Conservation (phyloP, 305 asterid species). For the Lippia alba region DNA sequence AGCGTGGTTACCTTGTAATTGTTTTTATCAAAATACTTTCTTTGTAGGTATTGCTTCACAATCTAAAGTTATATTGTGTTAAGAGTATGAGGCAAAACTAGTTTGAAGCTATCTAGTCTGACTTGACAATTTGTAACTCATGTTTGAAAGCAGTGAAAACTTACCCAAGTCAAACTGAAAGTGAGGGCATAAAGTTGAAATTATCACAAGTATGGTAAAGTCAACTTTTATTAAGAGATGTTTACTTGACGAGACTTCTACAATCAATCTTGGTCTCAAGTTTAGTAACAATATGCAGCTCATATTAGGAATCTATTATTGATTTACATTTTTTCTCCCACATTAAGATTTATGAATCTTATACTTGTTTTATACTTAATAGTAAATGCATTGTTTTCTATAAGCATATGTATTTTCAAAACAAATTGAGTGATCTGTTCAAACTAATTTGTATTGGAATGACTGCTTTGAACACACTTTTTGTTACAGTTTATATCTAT, state of each 20-base stretch:
- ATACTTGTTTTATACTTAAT: not conserved
- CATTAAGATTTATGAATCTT: not conserved
- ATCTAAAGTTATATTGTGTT: not conserved
- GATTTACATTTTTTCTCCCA: not conserved
- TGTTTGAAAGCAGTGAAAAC: not conserved
- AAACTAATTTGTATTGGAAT: slow-evolving; percentile 12
- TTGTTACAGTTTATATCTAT: not conserved
- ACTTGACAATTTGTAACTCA: not conserved
- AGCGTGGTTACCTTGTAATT: not conserved
- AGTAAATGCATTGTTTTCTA: not conserved
- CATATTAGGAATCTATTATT: not conserved
- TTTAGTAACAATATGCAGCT: too few species aligned
- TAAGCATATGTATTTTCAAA: not conserved
- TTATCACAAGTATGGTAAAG: not conserved
- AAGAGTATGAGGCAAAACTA: not conserved
- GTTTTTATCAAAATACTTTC: not conserved
- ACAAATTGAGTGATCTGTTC: not conserved
- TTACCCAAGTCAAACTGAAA: not conserved
- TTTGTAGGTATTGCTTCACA: not conserved
- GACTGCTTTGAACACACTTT: slow-evolving; percentile 11
- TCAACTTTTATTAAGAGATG: not conserved
- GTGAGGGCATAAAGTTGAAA: not conserved
- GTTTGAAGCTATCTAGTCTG: not conserved
- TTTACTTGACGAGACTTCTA: not conserved
- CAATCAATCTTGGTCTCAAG: not conserved